These are phyloP conservation scores for Passiflora organensis DNA, from an alignment of 345 rosid genomes.

Conservation along the genomic window DNA sequence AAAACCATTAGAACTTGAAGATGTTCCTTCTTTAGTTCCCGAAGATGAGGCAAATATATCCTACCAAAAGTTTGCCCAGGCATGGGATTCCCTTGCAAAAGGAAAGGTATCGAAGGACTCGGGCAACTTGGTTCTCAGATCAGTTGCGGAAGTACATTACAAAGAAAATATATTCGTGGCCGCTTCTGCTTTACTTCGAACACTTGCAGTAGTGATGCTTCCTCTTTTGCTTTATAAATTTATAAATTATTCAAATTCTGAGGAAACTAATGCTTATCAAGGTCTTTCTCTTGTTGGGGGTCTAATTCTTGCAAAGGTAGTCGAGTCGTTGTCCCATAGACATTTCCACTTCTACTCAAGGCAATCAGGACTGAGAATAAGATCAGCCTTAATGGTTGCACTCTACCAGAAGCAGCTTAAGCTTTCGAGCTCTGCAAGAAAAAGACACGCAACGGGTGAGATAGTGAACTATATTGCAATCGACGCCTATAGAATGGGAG, in stretches of 20 bases:
- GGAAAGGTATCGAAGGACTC: neutral
- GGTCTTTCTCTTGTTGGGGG: conserved; percentile 40
- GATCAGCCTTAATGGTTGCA: conserved; percentile 36
- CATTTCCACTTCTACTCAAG: conserved; percentile 39
- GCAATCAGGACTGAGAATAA: conserved; percentile 38
- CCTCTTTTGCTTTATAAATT: conserved; percentile 35
- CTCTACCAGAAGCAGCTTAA: conserved; percentile 53
- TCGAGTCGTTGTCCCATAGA: conserved; percentile 50
- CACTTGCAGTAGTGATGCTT: conserved; percentile 16
- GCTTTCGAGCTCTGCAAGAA: conserved; percentile 43
- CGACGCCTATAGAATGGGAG: conserved; percentile 51
- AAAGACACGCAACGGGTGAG: conserved; percentile 57
- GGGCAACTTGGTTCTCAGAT: conserved; percentile 12
- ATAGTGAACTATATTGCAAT: conserved; percentile 54
- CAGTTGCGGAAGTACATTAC: conserved; percentile 11
- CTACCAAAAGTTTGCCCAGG: conserved; percentile 12
- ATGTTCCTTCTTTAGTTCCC: conserved; percentile 23
- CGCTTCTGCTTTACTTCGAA: conserved; percentile 21
- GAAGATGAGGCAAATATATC: conserved; percentile 23
- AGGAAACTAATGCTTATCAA: conserved; percentile 27
- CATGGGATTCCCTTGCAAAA: conserved; percentile 3
- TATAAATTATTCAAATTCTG: conserved; percentile 44
- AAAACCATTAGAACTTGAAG: conserved; percentile 21
- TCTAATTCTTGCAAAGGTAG: conserved; percentile 46
- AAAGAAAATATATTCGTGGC: conserved; percentile 17